Evolutionary conservation across 371 early-diverging fungal genomes (phyloP).

Genomic region (Apophysomyces variabilis): DNA sequence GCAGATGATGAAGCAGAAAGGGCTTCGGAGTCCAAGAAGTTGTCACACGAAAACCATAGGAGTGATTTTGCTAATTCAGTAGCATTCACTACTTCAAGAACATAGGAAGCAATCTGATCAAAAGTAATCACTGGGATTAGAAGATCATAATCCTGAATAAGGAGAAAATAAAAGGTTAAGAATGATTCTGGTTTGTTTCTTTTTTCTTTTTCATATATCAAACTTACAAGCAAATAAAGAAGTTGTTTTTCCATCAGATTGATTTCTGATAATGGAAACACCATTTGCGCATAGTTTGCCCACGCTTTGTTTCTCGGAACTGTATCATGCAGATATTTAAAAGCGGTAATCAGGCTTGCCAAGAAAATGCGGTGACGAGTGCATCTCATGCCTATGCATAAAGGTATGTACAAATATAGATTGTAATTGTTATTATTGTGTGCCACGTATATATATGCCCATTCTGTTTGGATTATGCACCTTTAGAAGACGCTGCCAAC

Average conservation of each 20-base stretch:
- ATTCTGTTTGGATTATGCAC: conserved; percentile 18
- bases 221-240: conserved; percentile 56
- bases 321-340: conserved; percentile 70
- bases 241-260: conserved; percentile 80
- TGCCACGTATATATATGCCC: neutral
- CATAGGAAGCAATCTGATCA: neutral
- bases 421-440: neutral
- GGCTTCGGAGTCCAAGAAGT: neutral
- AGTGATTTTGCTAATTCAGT: neutral
- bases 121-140: neutral
- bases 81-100: neutral
- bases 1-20: neutral
- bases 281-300: conserved; percentile 59
- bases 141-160: conserved; percentile 4
- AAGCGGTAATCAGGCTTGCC: conserved; percentile 65
- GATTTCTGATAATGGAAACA: conserved; percentile 68
- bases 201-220: neutral
- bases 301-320: conserved; percentile 74
- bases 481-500: conserved; percentile 53
- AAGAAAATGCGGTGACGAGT: conserved; percentile 74
- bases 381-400: conserved; percentile 64
- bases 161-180: neutral
- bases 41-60: neutral
- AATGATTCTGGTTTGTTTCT: neutral
- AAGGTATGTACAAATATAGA: neutral